phyloP scores from a whole-genome alignment of 331 rosid genomes.

The Acacia pycnantha region DNA sequence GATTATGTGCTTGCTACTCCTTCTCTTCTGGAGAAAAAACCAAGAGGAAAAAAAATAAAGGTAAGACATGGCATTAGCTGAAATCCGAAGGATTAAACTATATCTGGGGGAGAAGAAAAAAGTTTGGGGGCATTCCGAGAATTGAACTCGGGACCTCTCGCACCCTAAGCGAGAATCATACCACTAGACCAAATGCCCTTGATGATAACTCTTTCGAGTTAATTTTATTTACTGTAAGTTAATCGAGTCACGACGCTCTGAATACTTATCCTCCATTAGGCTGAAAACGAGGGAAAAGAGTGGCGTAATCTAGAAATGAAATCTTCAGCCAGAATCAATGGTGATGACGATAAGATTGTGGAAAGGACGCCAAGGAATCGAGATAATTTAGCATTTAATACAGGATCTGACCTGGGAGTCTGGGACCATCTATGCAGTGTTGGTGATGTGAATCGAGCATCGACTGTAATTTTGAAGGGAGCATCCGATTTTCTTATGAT shows the following conservation, averaged over 20 bases:
- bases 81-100: background rate
- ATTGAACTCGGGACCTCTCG: constrained; percentile 73
- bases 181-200: constrained; percentile 67
- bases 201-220: background rate
- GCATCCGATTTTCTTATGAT: background rate
- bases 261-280: background rate
- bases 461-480: background rate
- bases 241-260: too few relatives aligned
- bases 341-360: constrained; percentile 13
- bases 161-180: constrained; percentile 69
- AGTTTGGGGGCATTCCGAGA: constrained; percentile 53
- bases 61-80: background rate
- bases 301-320: background rate
- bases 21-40: background rate
- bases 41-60: background rate
- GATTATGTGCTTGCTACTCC: background rate
- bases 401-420: background rate
- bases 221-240: too few relatives aligned
- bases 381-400: background rate
- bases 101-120: background rate
- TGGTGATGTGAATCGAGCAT: background rate
- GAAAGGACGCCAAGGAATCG: background rate
- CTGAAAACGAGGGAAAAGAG: background rate
- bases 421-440: background rate
- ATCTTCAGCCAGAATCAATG: background rate